Base-by-base conservation (phyloP, 345 rosid genomes). In the Excoecaria agallocha region DNA sequence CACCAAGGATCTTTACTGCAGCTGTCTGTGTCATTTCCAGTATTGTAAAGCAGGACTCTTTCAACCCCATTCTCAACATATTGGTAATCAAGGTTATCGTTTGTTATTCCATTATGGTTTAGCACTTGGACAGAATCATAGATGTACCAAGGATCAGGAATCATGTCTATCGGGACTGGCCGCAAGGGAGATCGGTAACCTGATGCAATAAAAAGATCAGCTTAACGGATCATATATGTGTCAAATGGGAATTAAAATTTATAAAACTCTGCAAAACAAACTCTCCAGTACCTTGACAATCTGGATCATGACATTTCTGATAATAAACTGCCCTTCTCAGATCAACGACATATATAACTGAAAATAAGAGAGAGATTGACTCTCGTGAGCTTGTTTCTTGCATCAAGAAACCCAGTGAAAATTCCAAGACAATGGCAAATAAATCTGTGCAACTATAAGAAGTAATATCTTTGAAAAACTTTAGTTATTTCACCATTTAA, bases 281-380 rank as follows among this genome's bases (percentile, higher is more conserved):
- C 48, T 60, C 50, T 48, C 37, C 22, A 56, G 68, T 68, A 95
- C 99, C 98, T 83, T 79, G 89, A 85, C 99, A 95, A 76, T 95
- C 97, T 78, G 98, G 97, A 83, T 95, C 98, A 59, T 95, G 85
- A 77, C 99, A 95, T 85, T 95, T 95, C 85, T 95, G 99, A 83
- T 93, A 95, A 77, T 86, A 95, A 71, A 82, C 74, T 61, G 86
- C 98, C 82, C 89, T 80, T 82, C 80, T 84, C 73, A 95, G 82
- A 75, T 95, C 97, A 76, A 95, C 91, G 49, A 95, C 97, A 79
- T 91, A 93, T 82, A 95, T 91, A 73, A 93, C 97, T 93, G 80
- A 55, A 79, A 72, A 63, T 77, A 54, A 43, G 73, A 58, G 76
- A 76, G 57, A 51, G 5, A 48, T 49, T 60, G 9, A 9, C 51